Base-by-base conservation (phyloP, 1,284 basidiomycete genomes). In the Apiotrichum mycotoxinovorans region DNA sequence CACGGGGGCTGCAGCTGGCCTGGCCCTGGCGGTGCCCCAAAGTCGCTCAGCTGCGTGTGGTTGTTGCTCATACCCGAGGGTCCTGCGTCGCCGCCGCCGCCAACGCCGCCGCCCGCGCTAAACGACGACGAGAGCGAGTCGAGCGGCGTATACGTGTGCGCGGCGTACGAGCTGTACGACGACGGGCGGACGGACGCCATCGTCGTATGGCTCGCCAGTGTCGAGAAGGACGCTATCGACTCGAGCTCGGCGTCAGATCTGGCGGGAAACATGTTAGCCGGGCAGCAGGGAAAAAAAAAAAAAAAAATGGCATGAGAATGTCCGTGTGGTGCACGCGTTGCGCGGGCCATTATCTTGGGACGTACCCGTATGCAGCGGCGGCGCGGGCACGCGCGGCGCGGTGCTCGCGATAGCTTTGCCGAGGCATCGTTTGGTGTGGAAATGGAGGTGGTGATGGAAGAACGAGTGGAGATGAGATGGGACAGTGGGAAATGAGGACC, bases 331-430 rank as follows among this genome's bases (percentile, higher is more conserved):
- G n/a, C n/a, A n/a, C n/a, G n/a, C n/a, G n/a, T n/a, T n/a, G n/a
- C n/a, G n/a, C n/a, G n/a, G n/a, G n/a, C n/a, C n/a, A n/a, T n/a
- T n/a, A n/a, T n/a, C 17, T 23, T n/a, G 27, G 33, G 3, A 52
- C 60, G 12, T 35, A 56, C 60, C 60, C 54, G 27, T 54, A 46
- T n/a, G 51, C 48, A 11, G 52, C 51, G 22, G 30, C 30, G 1
- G 57, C 41, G 26, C 30, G 47, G 25, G 57, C 27, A 40, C 60
- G 57, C 27, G 45, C 26, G 18, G 60, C 60, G 48, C 60, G 57
- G 38, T 62, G 60, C 49, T 62, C 57, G 49, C 57, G 52, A 41
- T 62, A 62, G 44, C 51, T 56, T 27, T 44, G 52, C 48, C 60
- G 54, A 10, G 60, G 51, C 60, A 62, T 62, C 15, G 27, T 35